Evolutionary conservation across 2,329 filamentous ascomycete species (phyloP).

Genomic region (Neofusicoccum parvum): DNA sequence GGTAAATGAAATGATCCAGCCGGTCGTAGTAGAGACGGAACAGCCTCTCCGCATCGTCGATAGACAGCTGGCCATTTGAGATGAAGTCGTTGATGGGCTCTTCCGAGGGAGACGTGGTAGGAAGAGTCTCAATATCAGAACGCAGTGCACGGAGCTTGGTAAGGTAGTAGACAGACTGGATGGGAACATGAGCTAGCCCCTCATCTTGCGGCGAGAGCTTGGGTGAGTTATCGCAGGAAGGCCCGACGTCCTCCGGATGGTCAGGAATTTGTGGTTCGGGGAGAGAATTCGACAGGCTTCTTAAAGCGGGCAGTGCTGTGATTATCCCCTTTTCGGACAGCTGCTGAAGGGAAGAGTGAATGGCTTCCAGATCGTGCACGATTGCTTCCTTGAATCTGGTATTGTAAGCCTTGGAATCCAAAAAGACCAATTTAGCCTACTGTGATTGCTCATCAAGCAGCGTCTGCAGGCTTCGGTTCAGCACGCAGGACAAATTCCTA

Average conservation of each 20-base stretch:
- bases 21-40: constrained; percentile 46
- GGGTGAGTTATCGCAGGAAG: constrained; percentile 36
- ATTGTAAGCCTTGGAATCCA: neutral
- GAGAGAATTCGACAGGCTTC: constrained; percentile 31
- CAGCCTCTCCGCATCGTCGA: constrained; percentile 46
- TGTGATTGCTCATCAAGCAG: constrained; percentile 50
- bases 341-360: constrained; percentile 44
- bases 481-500: constrained; percentile 52
- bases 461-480: constrained; percentile 55
- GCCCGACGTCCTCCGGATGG: constrained; percentile 29
- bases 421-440: constrained; percentile 26
- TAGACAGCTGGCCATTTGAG: constrained; percentile 49
- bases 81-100: constrained; percentile 49
- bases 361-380: constrained; percentile 33
- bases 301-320: constrained; percentile 40
- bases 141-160: constrained; percentile 42
- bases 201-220: constrained; percentile 32
- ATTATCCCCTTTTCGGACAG: constrained; percentile 43
- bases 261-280: constrained; percentile 19
- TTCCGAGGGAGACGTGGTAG: constrained; percentile 43
- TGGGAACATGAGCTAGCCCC: constrained; percentile 39
- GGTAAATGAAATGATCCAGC: constrained; percentile 53
- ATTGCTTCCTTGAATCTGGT: constrained; percentile 28
- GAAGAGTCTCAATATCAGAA: constrained; percentile 27
- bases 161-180: constrained; percentile 53